Conservation (phyloP, 352 stramenopile species). For the Pythium periplocum region DNA sequence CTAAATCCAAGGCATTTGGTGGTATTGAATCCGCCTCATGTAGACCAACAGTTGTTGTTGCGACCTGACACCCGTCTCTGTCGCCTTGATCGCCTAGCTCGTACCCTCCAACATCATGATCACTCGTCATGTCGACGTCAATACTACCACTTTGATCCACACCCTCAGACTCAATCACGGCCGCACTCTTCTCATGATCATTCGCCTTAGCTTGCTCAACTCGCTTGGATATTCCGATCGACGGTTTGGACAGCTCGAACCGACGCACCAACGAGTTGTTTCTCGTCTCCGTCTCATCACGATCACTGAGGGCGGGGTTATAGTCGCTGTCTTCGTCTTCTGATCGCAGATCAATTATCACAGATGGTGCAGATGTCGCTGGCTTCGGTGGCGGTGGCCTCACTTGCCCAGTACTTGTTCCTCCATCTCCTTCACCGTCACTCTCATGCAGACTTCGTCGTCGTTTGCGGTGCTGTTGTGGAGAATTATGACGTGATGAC, state of each 20-base stretch:
- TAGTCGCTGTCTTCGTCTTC: slow-evolving; percentile 3
- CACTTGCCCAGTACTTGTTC: slow-evolving; percentile 2
- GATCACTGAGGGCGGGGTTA: background rate
- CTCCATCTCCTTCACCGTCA: background rate
- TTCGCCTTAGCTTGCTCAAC: background rate
- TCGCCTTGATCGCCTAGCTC: no score
- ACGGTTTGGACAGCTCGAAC: background rate
- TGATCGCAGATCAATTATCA: slow-evolving; percentile 2
- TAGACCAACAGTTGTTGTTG: background rate
- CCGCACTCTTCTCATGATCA: background rate
- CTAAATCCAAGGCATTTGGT: no score
- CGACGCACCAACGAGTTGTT: slow-evolving; percentile 2
- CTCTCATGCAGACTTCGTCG: slow-evolving; percentile 1
- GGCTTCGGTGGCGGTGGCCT: background rate
- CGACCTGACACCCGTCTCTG: no score
- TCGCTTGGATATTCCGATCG: no score
- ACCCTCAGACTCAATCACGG: no score
- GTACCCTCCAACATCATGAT: no score
- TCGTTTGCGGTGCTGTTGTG: background rate
- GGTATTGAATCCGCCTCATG: background rate
- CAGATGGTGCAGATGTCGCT: background rate
- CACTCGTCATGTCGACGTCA: no score
- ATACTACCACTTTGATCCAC: no score
- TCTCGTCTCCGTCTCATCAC: slow-evolving; percentile 1
- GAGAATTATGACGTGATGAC: background rate